These are phyloP conservation scores for Trichoderma gracile DNA, from an alignment of 2,329 filamentous ascomycete genomes.

Conservation along the genomic window DNA sequence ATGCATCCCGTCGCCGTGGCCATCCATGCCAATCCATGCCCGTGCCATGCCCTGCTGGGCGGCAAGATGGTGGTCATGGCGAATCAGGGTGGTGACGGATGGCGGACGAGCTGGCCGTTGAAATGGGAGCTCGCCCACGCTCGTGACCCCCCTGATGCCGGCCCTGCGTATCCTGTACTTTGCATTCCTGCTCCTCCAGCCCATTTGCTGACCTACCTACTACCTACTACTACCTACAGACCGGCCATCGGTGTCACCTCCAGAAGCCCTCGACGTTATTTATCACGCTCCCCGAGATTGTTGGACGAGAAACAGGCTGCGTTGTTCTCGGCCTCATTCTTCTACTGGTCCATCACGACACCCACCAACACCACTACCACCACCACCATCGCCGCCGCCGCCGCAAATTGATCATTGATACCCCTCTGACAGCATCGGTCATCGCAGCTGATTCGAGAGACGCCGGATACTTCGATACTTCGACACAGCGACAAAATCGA, in stretches of 20 bases:
- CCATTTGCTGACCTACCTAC: slow-evolving; percentile 2
- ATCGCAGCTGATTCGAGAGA: background rate
- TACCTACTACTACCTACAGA: background rate
- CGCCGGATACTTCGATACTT: background rate
- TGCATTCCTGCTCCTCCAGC: background rate
- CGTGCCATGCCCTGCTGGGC: too few species aligned
- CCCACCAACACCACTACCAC: background rate
- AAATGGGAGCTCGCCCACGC: slow-evolving; percentile 18
- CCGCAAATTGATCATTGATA: background rate
- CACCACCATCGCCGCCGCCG: background rate
- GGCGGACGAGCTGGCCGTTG: too few species aligned
- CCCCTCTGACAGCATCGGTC: background rate
- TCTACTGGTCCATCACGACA: slow-evolving; percentile 19
- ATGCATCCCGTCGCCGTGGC: slow-evolving; percentile 8
- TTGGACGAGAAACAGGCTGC: slow-evolving; percentile 8
- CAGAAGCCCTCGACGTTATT: slow-evolving; percentile 13
- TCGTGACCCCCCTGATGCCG: slow-evolving; percentile 23
- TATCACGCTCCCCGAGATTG: slow-evolving; percentile 10
- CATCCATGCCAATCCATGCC: too few species aligned
- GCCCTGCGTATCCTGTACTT: slow-evolving; percentile 5
- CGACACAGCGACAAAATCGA: too few species aligned
- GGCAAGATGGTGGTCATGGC: slow-evolving; percentile 8
- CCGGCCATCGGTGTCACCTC: slow-evolving; percentile 18
- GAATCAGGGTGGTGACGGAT: slow-evolving; percentile 13
- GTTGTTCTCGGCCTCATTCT: background rate